Conservation (phyloP, 2,329 filamentous ascomycete species). For the Colletotrichum tamarilloi region DNA sequence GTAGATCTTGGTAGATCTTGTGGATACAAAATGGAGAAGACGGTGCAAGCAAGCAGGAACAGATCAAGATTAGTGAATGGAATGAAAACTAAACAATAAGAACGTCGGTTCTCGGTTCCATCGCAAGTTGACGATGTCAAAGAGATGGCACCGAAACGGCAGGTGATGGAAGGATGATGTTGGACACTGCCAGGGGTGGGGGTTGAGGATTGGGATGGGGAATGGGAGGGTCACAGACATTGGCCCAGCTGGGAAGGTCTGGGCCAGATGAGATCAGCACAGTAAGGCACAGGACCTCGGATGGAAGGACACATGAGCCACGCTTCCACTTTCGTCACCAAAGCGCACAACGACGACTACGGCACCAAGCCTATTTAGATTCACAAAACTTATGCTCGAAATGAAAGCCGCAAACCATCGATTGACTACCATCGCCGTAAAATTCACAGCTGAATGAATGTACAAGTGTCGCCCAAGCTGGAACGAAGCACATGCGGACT, state of each 20-base stretch:
- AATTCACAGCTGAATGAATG: not conserved
- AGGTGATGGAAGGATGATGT: slow-evolving; percentile 23
- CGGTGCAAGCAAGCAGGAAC: not conserved
- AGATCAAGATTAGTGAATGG: not conserved
- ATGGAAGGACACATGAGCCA: not conserved
- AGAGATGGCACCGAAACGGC: not conserved
- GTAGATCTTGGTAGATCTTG: slow-evolving; percentile 22
- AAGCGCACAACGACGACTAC: not conserved
- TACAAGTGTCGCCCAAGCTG: not conserved
- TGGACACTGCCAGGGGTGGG: not conserved
- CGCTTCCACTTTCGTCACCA: not conserved
- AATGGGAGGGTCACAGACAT: not conserved
- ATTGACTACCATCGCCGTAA: not conserved
- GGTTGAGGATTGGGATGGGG: not conserved
- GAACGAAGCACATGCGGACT: not conserved
- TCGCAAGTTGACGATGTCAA: slow-evolving; percentile 17
- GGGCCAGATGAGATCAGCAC: slow-evolving; percentile 17
- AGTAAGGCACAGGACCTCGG: slow-evolving; percentile 3
- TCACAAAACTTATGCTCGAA: not conserved
- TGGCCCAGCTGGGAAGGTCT: slow-evolving; percentile 15
- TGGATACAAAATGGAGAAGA: not conserved
- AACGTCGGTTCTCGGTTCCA: slow-evolving; percentile 2
- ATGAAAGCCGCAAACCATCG: not conserved
- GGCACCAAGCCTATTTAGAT: not conserved
- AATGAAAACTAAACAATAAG: not conserved